Evolutionary conservation across 2,329 filamentous ascomycete genomes (phyloP), one percentile per base, ranked within the genome.

Genomic region (Nemania serpens): DNA sequence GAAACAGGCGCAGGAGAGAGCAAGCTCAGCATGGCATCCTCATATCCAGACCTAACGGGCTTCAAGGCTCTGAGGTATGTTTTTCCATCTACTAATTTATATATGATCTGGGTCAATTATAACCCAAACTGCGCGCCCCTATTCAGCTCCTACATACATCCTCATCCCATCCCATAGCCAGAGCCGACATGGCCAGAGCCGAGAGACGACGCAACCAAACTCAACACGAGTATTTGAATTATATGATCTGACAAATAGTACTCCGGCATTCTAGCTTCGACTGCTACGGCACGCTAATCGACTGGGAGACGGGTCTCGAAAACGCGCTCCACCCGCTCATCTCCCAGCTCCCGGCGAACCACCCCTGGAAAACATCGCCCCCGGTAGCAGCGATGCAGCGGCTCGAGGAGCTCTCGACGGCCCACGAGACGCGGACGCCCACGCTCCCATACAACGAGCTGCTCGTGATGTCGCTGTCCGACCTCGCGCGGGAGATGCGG

Each of bases 231-330:
- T 7, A 29, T 29, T 4, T 7, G 7, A 29, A 29, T 7, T 29
- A 29, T 29, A 29, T 29, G 7, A 29, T 29, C 25, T 29, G 25
- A 7, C 25, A 29, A 29, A 29, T 7, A 61, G 33, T 15, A 3
- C 17, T 13, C 22, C 17, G 18, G 2, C 12, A 1, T 13, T 34
- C 7, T 36, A 87, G 86, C 69, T 92, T 93, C 75, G 90, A 94
- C 75, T 87, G 90, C 78, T 93, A 91, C 74, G 90, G 90, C 73
- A 94, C 91, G 0, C 82, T 93, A 3, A 85, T 93, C 62, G 89
- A 93, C 78, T 92, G 89, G 89, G 88, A 92, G 73, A 73, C 77
- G n/a, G 89, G 89, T 60, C 82, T 91, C 58, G 74, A 82, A 53
- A 66, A 74, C 2, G 79, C 82, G 2, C 79, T 92, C 1, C 68